Conservation (phyloP, 441 rosid species). For the Lepidium campestre region DNA sequence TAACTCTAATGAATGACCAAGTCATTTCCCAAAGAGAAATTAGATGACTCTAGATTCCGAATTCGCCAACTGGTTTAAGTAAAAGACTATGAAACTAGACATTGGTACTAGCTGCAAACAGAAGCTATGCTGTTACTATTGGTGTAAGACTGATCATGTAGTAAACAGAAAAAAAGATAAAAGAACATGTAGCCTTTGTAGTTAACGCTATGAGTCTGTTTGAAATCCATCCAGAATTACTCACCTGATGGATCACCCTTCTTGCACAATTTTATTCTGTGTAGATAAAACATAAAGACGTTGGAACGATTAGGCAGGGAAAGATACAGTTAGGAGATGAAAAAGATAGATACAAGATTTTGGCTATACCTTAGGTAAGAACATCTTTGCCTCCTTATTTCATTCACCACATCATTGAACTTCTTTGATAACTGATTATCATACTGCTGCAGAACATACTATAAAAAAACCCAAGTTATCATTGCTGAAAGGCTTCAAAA, state of each 20-base stretch:
- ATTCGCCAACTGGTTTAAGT: background rate
- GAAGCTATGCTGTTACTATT: background rate
- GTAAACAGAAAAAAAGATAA: background rate
- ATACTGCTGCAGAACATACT: conserved; percentile 78
- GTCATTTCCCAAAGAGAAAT: background rate
- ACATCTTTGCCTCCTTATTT: conserved; percentile 88
- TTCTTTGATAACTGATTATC: conserved; percentile 84
- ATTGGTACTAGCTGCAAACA: background rate
- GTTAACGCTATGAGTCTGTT: background rate
- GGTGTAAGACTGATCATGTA: conserved; percentile 4
- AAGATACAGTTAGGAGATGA: background rate
- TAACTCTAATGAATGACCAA: background rate
- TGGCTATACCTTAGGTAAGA: conserved; percentile 74
- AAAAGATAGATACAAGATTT: background rate
- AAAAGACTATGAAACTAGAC: background rate
- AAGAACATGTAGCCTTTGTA: background rate
- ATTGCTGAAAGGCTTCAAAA: background rate
- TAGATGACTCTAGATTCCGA: background rate
- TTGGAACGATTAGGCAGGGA: background rate
- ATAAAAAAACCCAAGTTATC: conserved; percentile 19
- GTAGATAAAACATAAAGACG: conserved; percentile 1
- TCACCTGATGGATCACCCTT: conserved; percentile 90
- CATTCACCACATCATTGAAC: conserved; percentile 76
- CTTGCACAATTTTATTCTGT: conserved; percentile 82
- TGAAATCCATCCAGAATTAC: conserved; percentile 23